Base-by-base conservation (phyloP, 495 filamentous ascomycete genomes). In the Penicillium ochrochloron region DNA sequence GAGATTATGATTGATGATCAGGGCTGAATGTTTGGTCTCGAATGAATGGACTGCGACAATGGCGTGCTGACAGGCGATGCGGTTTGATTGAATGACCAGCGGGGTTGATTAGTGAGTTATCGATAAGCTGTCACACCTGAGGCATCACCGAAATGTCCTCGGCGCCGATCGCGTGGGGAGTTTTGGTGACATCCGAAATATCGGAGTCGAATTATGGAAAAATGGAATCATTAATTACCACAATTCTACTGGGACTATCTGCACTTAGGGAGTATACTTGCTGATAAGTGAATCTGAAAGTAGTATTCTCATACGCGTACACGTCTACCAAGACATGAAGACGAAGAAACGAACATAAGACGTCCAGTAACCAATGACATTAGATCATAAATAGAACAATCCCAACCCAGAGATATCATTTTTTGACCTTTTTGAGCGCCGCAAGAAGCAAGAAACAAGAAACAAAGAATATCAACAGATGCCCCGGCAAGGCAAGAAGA, bases 401-500 rank as follows among this genome's bases (percentile, higher is more conserved):
- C 50, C 66, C 66, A 66, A 51, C 66, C 69, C 64, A 66, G 55
- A 67, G 59, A 71, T 67, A 69, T 67, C 66, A 55, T 69, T 67
- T 69, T 70, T 71, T 60, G 48, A 57, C 57, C 71, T 58, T 64
- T 69, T 70, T 70, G 59, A 71, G 66, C 71, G 71, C 71, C 71
- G 44, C 61, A 48, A 25, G 9, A 48, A 48, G 3, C 19, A 10
- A 48, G 21, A 48, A 48, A 23, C 44, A 48, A 48, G 44, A 58
- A 69, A 48, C 33, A 61, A 25, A 55, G 48, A 59, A 66, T 57
- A 60, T 54, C 62, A 63, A 58, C 33, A 35, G 50, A 31, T 27
- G 56, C 23, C 54, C 33, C 42, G 61, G 61, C 60, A 65, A 52
- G 53, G 58, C 63, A 65, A 52, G 21, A 48, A 48, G 21, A 14